A percentile compares a stretch with the other conserved stretches of the same genome.
phyloP scores from a whole-genome alignment of 352 stramenopile genomes.

The Pythium chondricola region DNA sequence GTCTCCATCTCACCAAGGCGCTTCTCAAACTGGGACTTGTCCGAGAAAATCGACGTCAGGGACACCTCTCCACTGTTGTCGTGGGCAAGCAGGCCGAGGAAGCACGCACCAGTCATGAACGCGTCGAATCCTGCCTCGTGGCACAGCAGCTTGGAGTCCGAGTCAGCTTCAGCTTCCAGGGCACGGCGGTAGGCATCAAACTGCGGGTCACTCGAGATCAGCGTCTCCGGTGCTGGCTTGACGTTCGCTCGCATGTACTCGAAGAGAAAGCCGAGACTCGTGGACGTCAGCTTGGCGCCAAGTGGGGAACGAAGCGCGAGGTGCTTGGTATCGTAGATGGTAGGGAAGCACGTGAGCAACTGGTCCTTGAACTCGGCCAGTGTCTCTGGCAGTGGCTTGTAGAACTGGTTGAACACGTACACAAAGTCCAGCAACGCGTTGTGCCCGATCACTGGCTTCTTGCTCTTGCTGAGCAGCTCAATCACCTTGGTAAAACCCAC shows the following conservation, averaged over 20 bases:
- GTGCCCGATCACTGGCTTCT: slow-evolving; percentile 73
- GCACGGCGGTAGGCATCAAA: slow-evolving; percentile 62
- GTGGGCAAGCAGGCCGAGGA: slow-evolving; percentile 58
- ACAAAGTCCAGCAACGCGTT: slow-evolving; percentile 83
- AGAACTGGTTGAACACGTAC: slow-evolving; percentile 82
- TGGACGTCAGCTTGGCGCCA: slow-evolving; percentile 50
- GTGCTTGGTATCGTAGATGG: slow-evolving; percentile 80
- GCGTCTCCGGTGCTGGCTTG: slow-evolving; percentile 37
- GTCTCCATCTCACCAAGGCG: slow-evolving; percentile 39
- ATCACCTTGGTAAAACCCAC: slow-evolving; percentile 81
- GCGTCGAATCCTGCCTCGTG: slow-evolving; percentile 85
- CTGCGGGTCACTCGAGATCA: slow-evolving; percentile 45
- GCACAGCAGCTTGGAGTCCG: slow-evolving; percentile 47
- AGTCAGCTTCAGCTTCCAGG: slow-evolving; percentile 41
- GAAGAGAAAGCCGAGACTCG: slow-evolving; percentile 58
- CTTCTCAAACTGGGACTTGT: slow-evolving; percentile 26
- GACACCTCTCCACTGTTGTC: slow-evolving; percentile 42
- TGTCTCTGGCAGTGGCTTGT: slow-evolving; percentile 60
- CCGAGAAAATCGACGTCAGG: slow-evolving; percentile 18
- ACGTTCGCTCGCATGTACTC: slow-evolving; percentile 73
- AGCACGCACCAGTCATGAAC: slow-evolving; percentile 81
- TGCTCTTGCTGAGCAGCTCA: slow-evolving; percentile 58
- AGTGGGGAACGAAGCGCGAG: slow-evolving; percentile 47
- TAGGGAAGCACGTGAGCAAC: slow-evolving; percentile 61
- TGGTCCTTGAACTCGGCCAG: slow-evolving; percentile 67